These are phyloP conservation scores for Macadamia tetraphylla DNA, from an alignment of 164 flowering plant genomes.

Conservation along the genomic window DNA sequence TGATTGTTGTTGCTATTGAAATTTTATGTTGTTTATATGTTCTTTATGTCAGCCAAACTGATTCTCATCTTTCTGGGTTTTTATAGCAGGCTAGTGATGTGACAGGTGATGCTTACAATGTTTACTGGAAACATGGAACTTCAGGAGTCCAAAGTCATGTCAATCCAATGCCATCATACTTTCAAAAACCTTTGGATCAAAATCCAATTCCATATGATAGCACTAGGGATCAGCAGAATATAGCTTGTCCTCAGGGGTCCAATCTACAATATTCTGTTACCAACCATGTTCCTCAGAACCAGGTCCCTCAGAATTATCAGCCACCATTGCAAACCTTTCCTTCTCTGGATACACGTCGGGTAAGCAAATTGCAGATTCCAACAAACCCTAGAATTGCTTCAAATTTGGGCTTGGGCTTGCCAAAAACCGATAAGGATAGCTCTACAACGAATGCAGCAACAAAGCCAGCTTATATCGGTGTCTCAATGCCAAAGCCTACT, in stretches of 20 bases:
- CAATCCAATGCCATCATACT: conserved; percentile 29
- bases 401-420: conserved; percentile 45
- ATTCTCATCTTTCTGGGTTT: conserved; percentile 16
- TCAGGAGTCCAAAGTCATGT: conserved; percentile 46
- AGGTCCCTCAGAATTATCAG: conserved; percentile 46
- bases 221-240: conserved; percentile 46
- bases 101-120: conserved; percentile 42
- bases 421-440: conserved; percentile 54
- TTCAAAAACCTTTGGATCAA: conserved; percentile 47
- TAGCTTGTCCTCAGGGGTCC: conserved; percentile 35
- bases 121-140: conserved; percentile 57
- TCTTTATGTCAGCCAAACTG: conserved; percentile 5
- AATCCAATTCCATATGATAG: conserved; percentile 37
- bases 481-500: conserved; percentile 52
- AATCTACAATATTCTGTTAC: conserved; percentile 37
- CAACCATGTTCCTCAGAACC: conserved; percentile 49
- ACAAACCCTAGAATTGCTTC: conserved; percentile 94
- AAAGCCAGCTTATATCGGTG: conserved; percentile 82
- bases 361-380: conserved; percentile 79
- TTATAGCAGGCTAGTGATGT: conserved; percentile 47
- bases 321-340: conserved; percentile 44
- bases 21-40: not conserved
- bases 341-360: conserved; percentile 53
- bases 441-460: conserved; percentile 33
- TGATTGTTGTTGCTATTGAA: not conserved